Evolutionary conservation across 345 rosid genomes (phyloP).

Genomic region (Camelina laxa): DNA sequence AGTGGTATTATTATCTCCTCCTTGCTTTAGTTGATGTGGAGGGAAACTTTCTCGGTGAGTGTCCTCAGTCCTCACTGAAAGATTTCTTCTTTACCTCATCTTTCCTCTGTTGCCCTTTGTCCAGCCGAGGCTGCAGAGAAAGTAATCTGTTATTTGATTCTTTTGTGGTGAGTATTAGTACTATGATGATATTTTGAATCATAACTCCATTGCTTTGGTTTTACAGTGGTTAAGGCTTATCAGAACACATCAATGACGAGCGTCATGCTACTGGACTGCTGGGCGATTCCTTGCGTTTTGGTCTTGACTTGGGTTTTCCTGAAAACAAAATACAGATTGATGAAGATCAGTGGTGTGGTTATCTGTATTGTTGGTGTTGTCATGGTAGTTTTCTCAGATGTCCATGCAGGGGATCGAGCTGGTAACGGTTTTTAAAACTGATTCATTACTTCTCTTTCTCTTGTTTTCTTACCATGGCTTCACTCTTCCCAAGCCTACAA

Average conservation of each 20-base stretch:
- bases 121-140: slow-evolving; percentile 8
- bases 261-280: slow-evolving; percentile 93
- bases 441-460: background rate
- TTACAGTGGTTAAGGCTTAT: slow-evolving; percentile 83
- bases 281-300: slow-evolving; percentile 92
- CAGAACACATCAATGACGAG: slow-evolving; percentile 90
- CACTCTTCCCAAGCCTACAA: background rate
- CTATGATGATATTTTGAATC: background rate
- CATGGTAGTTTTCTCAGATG: slow-evolving; percentile 89
- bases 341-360: slow-evolving; percentile 75
- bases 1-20: slow-evolving; percentile 82
- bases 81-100: background rate
- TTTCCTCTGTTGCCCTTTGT: background rate
- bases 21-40: slow-evolving; percentile 87
- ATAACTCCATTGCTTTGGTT: background rate
- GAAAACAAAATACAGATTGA: slow-evolving; percentile 75
- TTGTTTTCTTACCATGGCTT: background rate
- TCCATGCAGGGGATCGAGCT: slow-evolving; percentile 73
- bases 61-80: background rate
- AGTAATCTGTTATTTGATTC: background rate
- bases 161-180: background rate
- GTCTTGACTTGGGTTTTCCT: slow-evolving; percentile 79
- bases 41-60: slow-evolving; percentile 82
- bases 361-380: slow-evolving; percentile 85
- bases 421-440: slow-evolving; percentile 48